Percentiles rank a stretch among this genome's conserved stretches.
Conservation (phyloP, 768 basidiomycete genomes). For the Tricholoma bakamatsutake region DNA sequence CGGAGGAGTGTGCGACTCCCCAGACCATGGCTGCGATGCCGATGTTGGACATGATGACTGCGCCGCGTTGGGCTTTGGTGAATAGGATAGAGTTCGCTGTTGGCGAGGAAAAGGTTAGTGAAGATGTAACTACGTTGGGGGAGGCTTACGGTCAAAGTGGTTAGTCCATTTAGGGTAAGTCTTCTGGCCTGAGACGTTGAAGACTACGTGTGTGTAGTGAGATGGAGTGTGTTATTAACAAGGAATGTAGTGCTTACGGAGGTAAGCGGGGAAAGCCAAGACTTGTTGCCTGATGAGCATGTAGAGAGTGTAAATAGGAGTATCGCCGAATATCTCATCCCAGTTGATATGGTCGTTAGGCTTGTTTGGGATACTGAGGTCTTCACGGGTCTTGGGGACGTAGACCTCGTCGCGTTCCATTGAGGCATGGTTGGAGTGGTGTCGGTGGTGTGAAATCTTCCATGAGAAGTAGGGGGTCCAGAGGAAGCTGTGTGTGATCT, state of each 20-base stretch:
- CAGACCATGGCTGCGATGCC: conserved; percentile 47
- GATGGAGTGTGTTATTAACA: no score
- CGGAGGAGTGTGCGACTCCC: conserved; percentile 29
- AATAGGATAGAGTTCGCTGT: conserved; percentile 56
- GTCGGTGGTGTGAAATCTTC: conserved; percentile 49
- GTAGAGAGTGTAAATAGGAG: conserved; percentile 52
- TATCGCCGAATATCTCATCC: conserved; percentile 54
- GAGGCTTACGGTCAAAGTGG: conserved; percentile 53
- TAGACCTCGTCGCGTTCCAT: conserved; percentile 55
- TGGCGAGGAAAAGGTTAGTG: no score
- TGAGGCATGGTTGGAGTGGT: conserved; percentile 44
- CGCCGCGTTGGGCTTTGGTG: conserved; percentile 43
- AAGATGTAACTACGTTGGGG: no score
- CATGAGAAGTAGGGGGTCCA: conserved; percentile 52
- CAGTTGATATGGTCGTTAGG: conserved; percentile 36
- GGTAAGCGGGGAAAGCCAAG: conserved; percentile 56
- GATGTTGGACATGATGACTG: conserved; percentile 51
- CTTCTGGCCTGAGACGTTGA: conserved; percentile 59
- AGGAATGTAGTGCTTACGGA: conserved; percentile 35
- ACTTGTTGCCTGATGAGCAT: conserved; percentile 52
- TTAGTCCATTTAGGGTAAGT: conserved; percentile 56
- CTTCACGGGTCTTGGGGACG: conserved; percentile 55
- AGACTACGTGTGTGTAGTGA: conserved; percentile 22
- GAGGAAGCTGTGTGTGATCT: conserved; percentile 40
- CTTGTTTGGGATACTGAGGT: conserved; percentile 43